These are phyloP conservation scores for Penicillium crystallinum DNA, from an alignment of 495 filamentous ascomycete species.

Conservation along the genomic window DNA sequence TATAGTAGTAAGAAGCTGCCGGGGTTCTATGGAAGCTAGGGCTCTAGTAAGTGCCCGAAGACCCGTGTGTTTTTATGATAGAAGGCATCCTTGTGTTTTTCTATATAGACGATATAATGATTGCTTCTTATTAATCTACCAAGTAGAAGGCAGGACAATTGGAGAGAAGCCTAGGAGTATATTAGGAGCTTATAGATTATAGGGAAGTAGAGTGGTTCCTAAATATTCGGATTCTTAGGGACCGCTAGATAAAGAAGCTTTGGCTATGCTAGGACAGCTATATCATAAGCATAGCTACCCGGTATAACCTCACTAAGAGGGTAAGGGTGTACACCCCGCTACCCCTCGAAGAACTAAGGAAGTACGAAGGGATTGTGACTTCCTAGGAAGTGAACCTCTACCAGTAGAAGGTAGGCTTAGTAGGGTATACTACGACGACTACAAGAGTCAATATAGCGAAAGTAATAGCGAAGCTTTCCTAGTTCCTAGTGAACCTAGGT, in stretches of 20 bases:
- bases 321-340: too few relatives aligned
- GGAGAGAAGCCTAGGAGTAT: not conserved
- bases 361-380: too few relatives aligned
- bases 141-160: not conserved
- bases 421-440: too few relatives aligned
- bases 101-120: constrained; percentile 22
- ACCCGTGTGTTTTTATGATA: not conserved
- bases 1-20: not conserved
- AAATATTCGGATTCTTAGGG: constrained; percentile 13
- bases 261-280: constrained; percentile 19
- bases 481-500: too few relatives aligned
- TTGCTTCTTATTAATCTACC: not conserved
- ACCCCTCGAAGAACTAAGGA: too few relatives aligned
- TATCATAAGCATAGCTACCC: constrained; percentile 10
- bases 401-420: too few relatives aligned
- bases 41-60: not conserved
- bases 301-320: constrained; percentile 12
- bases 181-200: constrained; percentile 1
- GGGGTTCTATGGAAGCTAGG: not conserved
- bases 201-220: constrained; percentile 14
- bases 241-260: constrained; percentile 7
- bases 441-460: too few relatives aligned
- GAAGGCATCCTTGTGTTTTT: constrained; percentile 16
- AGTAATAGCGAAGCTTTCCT: too few relatives aligned
- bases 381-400: too few relatives aligned